Evolutionary conservation across 2,329 filamentous ascomycete species (phyloP).

Genomic region (Conoideocrella luteorostrata): DNA sequence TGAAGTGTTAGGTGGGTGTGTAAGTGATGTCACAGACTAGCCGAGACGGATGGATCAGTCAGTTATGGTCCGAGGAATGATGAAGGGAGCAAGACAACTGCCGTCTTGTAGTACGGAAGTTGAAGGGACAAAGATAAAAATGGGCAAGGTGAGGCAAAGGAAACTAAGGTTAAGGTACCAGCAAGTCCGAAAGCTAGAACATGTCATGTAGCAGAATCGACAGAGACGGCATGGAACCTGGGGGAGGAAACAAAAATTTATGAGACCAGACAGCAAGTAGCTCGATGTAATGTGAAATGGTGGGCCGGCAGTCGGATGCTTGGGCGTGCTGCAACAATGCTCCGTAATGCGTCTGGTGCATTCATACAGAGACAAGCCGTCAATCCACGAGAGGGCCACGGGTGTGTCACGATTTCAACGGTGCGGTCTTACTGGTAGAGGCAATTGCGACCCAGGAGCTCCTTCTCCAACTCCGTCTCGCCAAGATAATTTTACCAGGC

Average conservation of each 20-base stretch:
- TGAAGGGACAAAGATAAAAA: background rate
- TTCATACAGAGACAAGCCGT: too few relatives aligned
- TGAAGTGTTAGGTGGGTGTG: background rate
- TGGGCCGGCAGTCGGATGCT: slow-evolving; percentile 4
- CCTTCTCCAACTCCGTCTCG: background rate
- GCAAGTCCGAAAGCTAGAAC: background rate
- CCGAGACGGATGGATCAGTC: background rate
- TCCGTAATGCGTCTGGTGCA: too few relatives aligned
- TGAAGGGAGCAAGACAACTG: background rate
- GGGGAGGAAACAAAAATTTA: background rate
- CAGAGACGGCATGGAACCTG: background rate
- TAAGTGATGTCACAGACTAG: background rate
- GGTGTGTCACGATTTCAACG: background rate
- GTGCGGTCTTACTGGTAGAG: slow-evolving; percentile 5
- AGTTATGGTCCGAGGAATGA: background rate
- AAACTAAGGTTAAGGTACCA: slow-evolving; percentile 2
- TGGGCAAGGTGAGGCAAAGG: background rate
- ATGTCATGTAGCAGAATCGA: background rate
- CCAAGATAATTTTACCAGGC: background rate
- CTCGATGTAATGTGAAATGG: slow-evolving; percentile 3
- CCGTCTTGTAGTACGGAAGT: background rate
- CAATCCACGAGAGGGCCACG: background rate
- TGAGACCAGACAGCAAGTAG: too few relatives aligned
- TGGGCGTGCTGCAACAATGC: slow-evolving; percentile 1
- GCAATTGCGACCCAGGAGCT: slow-evolving; percentile 1